Evolutionary conservation across 192 early-diverging fungal genomes (phyloP).

Genomic region (Helicostylum pulchrum): DNA sequence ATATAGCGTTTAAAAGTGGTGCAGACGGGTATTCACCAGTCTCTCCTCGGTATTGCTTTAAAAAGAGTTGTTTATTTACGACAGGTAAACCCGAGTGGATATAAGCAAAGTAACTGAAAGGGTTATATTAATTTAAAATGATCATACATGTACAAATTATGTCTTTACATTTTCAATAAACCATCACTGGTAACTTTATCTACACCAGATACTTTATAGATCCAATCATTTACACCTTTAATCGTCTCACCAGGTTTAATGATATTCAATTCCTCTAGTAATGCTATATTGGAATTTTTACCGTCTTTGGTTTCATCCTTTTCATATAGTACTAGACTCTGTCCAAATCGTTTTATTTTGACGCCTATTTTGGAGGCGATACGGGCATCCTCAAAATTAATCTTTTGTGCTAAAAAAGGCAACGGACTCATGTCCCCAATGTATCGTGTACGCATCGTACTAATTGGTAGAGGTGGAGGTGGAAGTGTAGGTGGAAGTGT

Average conservation of each 20-base stretch:
- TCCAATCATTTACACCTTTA: conserved; percentile 33
- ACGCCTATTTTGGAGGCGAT: conserved; percentile 4
- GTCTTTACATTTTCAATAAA: conserved; percentile 31
- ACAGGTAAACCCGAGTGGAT: conserved; percentile 72
- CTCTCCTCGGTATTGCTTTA: conserved; percentile 39
- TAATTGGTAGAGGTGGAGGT: not conserved
- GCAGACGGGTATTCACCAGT: conserved; percentile 27
- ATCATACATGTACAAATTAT: not conserved
- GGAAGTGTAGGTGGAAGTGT: not conserved
- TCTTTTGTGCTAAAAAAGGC: conserved; percentile 27
- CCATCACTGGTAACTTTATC: conserved; percentile 30
- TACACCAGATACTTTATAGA: conserved; percentile 28
- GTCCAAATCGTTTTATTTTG: conserved; percentile 22
- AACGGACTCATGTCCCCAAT: conserved; percentile 30
- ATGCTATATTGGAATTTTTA: not conserved
- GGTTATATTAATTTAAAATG: not conserved
- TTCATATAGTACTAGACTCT: conserved; percentile 25
- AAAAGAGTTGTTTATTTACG: conserved; percentile 61
- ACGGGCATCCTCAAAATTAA: conserved; percentile 24
- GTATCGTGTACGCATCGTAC: conserved; percentile 15
- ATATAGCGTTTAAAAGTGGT: conserved; percentile 31
- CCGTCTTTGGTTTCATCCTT: conserved; percentile 1
- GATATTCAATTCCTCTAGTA: conserved; percentile 20
- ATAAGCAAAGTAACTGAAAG: conserved; percentile 59
- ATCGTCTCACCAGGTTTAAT: conserved; percentile 28